These are phyloP conservation scores for Tricholoma terreum DNA, from an alignment of 768 basidiomycete species.

Conservation along the genomic window DNA sequence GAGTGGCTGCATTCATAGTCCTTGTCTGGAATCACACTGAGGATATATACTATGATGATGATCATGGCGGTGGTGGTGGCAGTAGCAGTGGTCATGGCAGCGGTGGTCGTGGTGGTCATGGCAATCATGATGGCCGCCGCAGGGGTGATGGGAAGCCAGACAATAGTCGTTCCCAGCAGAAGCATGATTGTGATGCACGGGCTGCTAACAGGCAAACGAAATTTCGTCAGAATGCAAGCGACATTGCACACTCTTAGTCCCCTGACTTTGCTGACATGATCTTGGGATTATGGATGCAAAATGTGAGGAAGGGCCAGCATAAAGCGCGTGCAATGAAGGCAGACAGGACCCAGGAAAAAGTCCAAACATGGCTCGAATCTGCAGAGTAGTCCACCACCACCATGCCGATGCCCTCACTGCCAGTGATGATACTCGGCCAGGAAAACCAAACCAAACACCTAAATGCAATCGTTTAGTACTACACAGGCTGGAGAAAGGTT, in stretches of 20 bases:
- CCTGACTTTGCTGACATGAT: constrained; percentile 16
- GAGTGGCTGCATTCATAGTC: constrained; percentile 10
- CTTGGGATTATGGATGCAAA: constrained; percentile 14
- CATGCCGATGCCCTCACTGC: too few species aligned
- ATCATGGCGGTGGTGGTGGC: background rate
- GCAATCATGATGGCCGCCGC: background rate
- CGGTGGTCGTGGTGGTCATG: background rate
- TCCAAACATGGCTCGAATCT: constrained; percentile 13
- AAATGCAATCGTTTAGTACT: too few species aligned
- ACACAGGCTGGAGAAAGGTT: too few species aligned
- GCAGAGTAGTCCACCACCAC: too few species aligned
- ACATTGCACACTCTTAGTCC: constrained; percentile 6
- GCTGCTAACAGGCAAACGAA: constrained; percentile 9
- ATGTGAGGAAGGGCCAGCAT: constrained; percentile 13
- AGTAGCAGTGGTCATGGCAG: background rate
- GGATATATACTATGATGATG: constrained; percentile 15
- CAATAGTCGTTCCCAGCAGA: constrained; percentile 7
- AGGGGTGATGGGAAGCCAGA: constrained; percentile 1
- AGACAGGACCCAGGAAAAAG: constrained; percentile 15
- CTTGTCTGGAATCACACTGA: constrained; percentile 9
- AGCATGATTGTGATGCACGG: constrained; percentile 10
- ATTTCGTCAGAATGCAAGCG: background rate
- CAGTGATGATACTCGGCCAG: too few species aligned
- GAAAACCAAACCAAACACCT: too few species aligned
- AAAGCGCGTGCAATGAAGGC: constrained; percentile 14